Percentiles rank a stretch among this genome's conserved stretches.
These are phyloP conservation scores for Neurospora sp. DNA, from an alignment of 495 filamentous ascomycete species.

Conservation along the genomic window DNA sequence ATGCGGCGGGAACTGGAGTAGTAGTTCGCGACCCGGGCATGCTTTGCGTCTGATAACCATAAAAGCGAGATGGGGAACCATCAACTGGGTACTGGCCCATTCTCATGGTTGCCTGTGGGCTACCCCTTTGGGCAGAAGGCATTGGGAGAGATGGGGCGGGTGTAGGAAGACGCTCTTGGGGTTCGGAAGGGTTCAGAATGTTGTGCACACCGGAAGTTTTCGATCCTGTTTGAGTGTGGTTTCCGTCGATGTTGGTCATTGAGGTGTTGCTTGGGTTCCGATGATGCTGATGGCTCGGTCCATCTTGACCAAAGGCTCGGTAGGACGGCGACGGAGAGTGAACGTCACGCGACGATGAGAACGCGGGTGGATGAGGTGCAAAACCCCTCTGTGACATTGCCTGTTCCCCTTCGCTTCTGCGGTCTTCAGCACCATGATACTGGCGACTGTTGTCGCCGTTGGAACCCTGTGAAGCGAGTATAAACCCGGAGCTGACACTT, in stretches of 20 bases:
- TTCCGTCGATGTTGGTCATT: conserved; percentile 20
- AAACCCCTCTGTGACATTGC: conserved; percentile 50
- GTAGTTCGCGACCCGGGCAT: conserved; percentile 6
- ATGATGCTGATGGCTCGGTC: conserved; percentile 16
- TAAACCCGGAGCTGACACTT: conserved; percentile 15
- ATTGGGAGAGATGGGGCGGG: conserved; percentile 12
- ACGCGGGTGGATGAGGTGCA: conserved; percentile 34
- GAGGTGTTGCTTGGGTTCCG: conserved; percentile 18
- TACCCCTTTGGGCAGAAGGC: conserved; percentile 2
- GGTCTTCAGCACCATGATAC: conserved; percentile 43
- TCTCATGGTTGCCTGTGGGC: conserved; percentile 15
- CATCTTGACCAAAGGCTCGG: conserved; percentile 16
- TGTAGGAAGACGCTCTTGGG: conserved; percentile 13
- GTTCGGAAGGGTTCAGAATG: conserved; percentile 41
- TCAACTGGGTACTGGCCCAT: conserved; percentile 16
- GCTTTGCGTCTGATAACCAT: conserved; percentile 18
- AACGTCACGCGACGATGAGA: conserved; percentile 18
- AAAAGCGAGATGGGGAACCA: conserved; percentile 24
- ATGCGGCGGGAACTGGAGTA: conserved; percentile 8
- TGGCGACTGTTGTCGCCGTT: conserved; percentile 29
- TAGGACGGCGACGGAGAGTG: conserved; percentile 20
- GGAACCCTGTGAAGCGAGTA: conserved; percentile 8
- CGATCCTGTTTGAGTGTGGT: conserved; percentile 26
- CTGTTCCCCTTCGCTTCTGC: conserved; percentile 45
- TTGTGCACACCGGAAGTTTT: conserved; percentile 38